Base-by-base conservation (phyloP, 495 filamentous ascomycete species). In the Amorphotheca resinae region DNA sequence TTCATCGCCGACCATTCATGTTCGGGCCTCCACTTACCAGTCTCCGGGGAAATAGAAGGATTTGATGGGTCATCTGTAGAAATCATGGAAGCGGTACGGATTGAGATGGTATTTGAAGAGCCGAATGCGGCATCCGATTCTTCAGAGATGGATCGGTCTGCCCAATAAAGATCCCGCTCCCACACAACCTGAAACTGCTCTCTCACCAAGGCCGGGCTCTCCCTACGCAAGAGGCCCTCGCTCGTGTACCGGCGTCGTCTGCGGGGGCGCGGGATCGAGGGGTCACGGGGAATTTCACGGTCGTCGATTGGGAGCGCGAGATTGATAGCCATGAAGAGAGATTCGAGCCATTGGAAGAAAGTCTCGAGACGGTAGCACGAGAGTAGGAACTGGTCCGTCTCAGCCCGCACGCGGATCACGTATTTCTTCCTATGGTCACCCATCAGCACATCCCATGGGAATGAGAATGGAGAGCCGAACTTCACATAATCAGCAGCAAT, bases 301-400 rank as follows among this genome's bases (percentile, higher is more conserved):
- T 73, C 68, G 22, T 77, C 73, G 20, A 77, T 58, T n/a, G 69
- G 61, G 7, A 54, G 55, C 7, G 72, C 62, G 17, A 76, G 62
- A 51, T 73, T 68, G 33, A 76, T 67, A n/a, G 65, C 69, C 22
- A 65, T 64, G 45, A 64, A 66, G 22, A 77, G 45, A 4, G 57
- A 54, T 43, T 75, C 62, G 0, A 82, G 54, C 71, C 78, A 76
- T 12, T 61, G 61, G 39, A 77, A 58, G 46, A 76, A 74, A 2
- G 62, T 64, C 33, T 68, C 64, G 38, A 77, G 53, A 14, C 68
- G 63, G 28, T 63, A 49, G 48, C 70, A 74, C 14, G 69, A 69
- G 16, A 82, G 54, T 4, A 82, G 50, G 42, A 82, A 74, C 58
- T 82, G 78, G 41, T 82, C 76, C 3, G 72, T 67, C 49, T 82